These are phyloP conservation scores for Saccharomyces hybrid DNA, from an alignment of 1,139 yeast species.

Conservation along the genomic window DNA sequence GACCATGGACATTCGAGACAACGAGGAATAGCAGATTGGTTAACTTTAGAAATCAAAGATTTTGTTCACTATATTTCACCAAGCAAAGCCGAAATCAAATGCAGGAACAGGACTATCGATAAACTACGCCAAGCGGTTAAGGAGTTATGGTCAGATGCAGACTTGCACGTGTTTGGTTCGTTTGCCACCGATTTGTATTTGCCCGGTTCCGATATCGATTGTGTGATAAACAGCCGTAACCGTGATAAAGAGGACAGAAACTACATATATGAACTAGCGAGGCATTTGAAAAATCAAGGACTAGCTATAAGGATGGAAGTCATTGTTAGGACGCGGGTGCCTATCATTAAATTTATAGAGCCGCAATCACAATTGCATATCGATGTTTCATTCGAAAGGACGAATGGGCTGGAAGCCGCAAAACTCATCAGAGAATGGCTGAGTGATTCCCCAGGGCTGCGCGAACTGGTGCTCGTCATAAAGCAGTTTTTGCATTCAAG, in stretches of 20 bases:
- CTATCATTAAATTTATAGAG: conserved; percentile 89
- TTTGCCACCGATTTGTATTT: conserved; percentile 89
- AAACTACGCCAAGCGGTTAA: conserved; percentile 52
- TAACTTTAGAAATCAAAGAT: conserved; percentile 79
- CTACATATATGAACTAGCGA: conserved; percentile 66
- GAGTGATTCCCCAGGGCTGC: conserved; percentile 62
- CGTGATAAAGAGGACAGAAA: conserved; percentile 64
- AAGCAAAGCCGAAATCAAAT: conserved; percentile 60
- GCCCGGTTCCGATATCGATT: conserved; percentile 95
- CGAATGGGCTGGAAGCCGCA: conserved; percentile 84
- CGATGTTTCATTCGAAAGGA: conserved; percentile 86
- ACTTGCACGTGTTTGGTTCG: conserved; percentile 86
- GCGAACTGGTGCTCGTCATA: conserved; percentile 77
- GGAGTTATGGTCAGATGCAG: conserved; percentile 72
- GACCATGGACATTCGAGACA: conserved; percentile 69
- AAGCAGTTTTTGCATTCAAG: conserved; percentile 83
- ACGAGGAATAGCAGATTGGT: conserved; percentile 77
- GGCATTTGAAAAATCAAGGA: conserved; percentile 53
- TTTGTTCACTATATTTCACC: conserved; percentile 87
- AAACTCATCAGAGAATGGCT: conserved; percentile 73
- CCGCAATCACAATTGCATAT: conserved; percentile 64
- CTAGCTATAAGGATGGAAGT: conserved; percentile 76
- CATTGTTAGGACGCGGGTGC: conserved; percentile 88
- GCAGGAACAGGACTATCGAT: conserved; percentile 61
- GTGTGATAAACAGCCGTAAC: conserved; percentile 67